Conservation (phyloP, 768 basidiomycete species). For the Rhizopogon rudus region DNA sequence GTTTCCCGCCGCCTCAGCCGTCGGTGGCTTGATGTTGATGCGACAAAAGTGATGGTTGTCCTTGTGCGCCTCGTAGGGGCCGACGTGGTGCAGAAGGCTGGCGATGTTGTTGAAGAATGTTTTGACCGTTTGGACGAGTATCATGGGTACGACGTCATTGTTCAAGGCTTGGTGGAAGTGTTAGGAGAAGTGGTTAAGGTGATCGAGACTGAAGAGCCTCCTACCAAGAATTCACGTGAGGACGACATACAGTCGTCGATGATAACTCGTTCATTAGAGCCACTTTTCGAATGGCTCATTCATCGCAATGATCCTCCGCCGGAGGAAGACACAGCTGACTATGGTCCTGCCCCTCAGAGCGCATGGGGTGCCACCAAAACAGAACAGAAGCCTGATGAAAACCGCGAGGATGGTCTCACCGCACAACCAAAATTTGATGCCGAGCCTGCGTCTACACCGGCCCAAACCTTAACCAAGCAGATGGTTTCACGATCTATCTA, state of each 20-base stretch:
- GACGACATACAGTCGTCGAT: constrained; percentile 10
- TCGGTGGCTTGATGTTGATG: constrained; percentile 80
- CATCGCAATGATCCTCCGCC: constrained; percentile 33
- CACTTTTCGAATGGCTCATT: constrained; percentile 63
- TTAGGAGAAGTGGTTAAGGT: constrained; percentile 80
- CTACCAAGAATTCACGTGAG: constrained; percentile 10
- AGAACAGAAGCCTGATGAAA: constrained; percentile 19
- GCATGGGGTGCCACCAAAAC: constrained; percentile 45
- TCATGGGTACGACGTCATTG: constrained; percentile 85
- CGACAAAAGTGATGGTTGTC: constrained; percentile 81
- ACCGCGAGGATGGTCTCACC: constrained; percentile 10
- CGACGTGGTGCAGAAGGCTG: constrained; percentile 83
- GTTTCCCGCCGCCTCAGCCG: constrained; percentile 80
- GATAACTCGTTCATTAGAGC: constrained; percentile 36
- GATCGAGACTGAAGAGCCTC: constrained; percentile 52
- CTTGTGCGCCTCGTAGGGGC: constrained; percentile 84
- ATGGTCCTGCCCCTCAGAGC: constrained; percentile 54
- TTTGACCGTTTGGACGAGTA: constrained; percentile 96
- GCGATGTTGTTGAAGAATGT: constrained; percentile 95
- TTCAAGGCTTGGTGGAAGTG: constrained; percentile 85
- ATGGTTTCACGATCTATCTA: constrained; percentile 85
- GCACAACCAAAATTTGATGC: constrained; percentile 24
- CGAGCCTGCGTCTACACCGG: constrained; percentile 53
- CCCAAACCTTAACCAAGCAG: constrained; percentile 73
- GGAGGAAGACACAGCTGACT: constrained; percentile 41